phyloP scores from a whole-genome alignment of 176 grass and related monocot species.

The Oryza coarctata region DNA sequence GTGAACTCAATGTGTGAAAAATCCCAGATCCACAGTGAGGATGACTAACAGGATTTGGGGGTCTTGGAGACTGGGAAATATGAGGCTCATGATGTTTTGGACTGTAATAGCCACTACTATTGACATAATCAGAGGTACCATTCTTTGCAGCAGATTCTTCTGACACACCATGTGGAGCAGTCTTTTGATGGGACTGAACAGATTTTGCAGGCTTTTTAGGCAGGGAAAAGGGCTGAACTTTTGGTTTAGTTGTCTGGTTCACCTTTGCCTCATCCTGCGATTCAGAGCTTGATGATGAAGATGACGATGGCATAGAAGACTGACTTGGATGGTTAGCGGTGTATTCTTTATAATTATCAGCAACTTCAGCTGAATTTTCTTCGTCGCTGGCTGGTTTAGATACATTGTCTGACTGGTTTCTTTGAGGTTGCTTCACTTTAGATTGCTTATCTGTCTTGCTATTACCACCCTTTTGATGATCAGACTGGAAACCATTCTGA shows the following conservation, averaged over 20 bases:
- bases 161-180: constrained; percentile 36
- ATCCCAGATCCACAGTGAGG: constrained; percentile 51
- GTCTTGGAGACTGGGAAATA: constrained; percentile 35
- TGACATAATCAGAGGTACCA: constrained; percentile 40
- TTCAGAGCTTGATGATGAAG: constrained; percentile 47
- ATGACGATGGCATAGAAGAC: constrained; percentile 14
- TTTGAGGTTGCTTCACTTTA: constrained; percentile 58
- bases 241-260: constrained; percentile 34
- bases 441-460: constrained; percentile 52
- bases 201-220: constrained; percentile 55
- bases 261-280: constrained; percentile 46
- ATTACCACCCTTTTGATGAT: constrained; percentile 61
- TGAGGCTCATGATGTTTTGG: constrained; percentile 56
- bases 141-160: constrained; percentile 42
- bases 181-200: constrained; percentile 51
- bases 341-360: constrained; percentile 39
- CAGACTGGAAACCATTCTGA: constrained; percentile 36
- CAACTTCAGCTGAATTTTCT: constrained; percentile 37
- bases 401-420: constrained; percentile 47
- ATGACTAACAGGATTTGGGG: constrained; percentile 38
- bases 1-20: constrained; percentile 52
- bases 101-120: constrained; percentile 27
- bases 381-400: constrained; percentile 39
- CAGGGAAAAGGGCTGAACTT: constrained; percentile 25
- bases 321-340: constrained; percentile 35